Base-by-base conservation (phyloP, 2,329 filamentous ascomycete species). In the Thielaviopsis punctulata region DNA sequence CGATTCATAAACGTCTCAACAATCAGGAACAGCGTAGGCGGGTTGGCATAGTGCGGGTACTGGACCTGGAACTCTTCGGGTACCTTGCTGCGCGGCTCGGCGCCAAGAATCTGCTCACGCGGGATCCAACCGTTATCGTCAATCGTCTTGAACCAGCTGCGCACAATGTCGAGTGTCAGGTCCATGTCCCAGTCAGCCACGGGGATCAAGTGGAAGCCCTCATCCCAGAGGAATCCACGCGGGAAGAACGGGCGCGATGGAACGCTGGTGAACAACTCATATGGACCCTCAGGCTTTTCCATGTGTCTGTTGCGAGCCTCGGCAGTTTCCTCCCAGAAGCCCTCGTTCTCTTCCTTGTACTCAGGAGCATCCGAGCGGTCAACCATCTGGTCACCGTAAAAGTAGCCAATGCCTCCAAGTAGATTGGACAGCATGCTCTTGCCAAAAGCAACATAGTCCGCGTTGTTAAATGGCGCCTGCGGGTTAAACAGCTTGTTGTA, bases 51-150 rank as follows among this genome's bases (percentile, higher is more conserved):
- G 65, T 96, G 89, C 22, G 92, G 90, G 63, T 96, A 96, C 63
- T 96, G 92, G 13, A 88, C 77, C 61, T 94, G 89, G 64, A 98
- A 98, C 66, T 96, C 89, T 4, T 73, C 66, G 0, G 92, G 92
- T 1, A 98, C 92, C 67, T 95, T 96, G 73, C 84, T 95, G 57
- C 90, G 81, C 46, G 92, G 92, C 68, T 98, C 92, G 2, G 76
- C 68, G 1, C 92, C 92, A 2, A 98, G 76, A 55, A 98, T 96
- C 67, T 95, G 89, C 69, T 98, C 92, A 49, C 92, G 83, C 2
- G 82, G 86, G 62, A 98, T 96, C 92, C 92, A 98, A 51, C 92
- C 92, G 64, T 96, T 88, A 15, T 92, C 84, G 58, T 98, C 92
- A 77, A 96, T 95, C 18, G 94, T 77, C 57, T 82, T 87, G 69